Evolutionary conservation across 129 eudicot genomes (phyloP).

Genomic region (Escallonia rubra): DNA sequence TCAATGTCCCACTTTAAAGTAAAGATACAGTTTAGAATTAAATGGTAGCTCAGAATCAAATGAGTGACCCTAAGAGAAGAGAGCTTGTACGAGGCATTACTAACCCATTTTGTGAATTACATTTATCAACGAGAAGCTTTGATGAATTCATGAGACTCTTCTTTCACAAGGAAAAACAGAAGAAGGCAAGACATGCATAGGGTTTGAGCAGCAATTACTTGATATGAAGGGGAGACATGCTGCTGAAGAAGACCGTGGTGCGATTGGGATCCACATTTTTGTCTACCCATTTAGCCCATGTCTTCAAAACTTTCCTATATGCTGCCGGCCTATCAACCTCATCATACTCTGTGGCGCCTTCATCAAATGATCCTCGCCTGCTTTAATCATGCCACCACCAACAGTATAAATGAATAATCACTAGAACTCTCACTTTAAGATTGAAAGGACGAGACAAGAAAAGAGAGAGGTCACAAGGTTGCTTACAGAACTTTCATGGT

Average conservation of each 20-base stretch:
- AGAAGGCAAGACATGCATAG: no score
- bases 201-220: conserved; percentile 35
- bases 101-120: no score
- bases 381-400: conserved; percentile 4
- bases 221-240: conserved; percentile 99
- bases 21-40: no score
- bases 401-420: neutral
- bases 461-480: no score
- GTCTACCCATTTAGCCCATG: conserved; percentile 93
- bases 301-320: conserved; percentile 66
- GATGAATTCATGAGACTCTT: no score
- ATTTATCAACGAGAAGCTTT: no score
- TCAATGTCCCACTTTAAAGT: no score
- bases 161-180: no score
- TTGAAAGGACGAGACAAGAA: no score
- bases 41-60: no score
- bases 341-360: conserved; percentile 86
- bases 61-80: no score
- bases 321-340: conserved; percentile 78
- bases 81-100: no score
- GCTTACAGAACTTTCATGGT: conserved; percentile 88
- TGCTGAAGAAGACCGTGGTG: conserved; percentile 71
- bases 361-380: conserved; percentile 86
- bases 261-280: conserved; percentile 60
- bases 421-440: neutral